Conservation (phyloP, 2,329 filamentous ascomycete genomes). For the Truncatella angustata region DNA sequence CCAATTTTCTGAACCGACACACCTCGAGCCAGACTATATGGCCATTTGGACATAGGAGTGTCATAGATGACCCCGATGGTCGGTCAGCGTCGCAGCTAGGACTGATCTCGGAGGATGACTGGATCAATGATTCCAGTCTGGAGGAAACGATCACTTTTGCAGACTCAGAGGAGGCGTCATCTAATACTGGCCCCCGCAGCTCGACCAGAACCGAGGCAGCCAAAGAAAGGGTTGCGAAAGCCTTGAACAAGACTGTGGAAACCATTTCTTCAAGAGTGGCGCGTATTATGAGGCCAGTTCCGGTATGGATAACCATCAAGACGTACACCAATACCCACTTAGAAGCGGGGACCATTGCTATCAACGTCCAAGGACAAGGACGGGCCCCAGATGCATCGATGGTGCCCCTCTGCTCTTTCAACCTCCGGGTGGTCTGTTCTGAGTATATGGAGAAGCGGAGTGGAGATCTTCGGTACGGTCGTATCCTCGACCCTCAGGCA, state of each 20-base stretch:
- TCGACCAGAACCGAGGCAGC: not conserved
- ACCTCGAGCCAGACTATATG: not conserved
- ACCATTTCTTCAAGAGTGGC: not conserved
- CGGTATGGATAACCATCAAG: not conserved
- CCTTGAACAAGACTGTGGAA: constrained; percentile 1
- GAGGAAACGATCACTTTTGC: not conserved
- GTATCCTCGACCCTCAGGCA: not conserved
- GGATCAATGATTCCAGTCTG: not conserved
- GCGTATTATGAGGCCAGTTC: not conserved
- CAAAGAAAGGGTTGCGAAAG: constrained; percentile 1
- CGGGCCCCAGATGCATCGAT: not conserved
- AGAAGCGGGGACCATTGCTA: not conserved
- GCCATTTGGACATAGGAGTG: not conserved
- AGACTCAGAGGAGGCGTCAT: not conserved
- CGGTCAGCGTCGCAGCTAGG: not conserved
- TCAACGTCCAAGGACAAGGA: not conserved
- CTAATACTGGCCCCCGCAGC: not conserved
- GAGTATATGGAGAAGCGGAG: not conserved
- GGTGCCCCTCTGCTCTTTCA: not conserved
- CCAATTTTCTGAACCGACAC: not conserved
- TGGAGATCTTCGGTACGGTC: not conserved
- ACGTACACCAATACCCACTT: not conserved
- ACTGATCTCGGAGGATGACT: not conserved
- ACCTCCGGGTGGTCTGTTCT: not conserved
- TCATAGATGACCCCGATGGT: not conserved